Evolutionary conservation across 169 alveolate species (phyloP).

Genomic region (Perkinsus chesapeaki): DNA sequence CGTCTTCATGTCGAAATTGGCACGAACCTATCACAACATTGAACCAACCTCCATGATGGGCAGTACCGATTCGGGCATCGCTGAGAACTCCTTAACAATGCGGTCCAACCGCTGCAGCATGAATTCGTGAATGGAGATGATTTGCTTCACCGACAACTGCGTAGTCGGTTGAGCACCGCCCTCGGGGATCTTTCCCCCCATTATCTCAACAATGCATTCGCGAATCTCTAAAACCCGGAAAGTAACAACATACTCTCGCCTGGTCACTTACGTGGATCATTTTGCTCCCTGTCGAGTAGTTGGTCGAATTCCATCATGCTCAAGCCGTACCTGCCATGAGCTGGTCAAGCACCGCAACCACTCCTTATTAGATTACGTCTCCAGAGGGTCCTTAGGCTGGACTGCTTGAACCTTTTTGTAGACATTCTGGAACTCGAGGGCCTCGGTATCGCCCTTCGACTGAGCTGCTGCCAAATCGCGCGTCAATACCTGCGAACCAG

Average conservation of each 20-base stretch:
- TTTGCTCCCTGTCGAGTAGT: background rate
- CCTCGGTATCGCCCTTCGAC: background rate
- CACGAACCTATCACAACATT: background rate
- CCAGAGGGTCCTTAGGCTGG: background rate
- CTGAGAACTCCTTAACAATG: background rate
- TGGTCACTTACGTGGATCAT: background rate
- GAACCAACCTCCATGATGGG: background rate
- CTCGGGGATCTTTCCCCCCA: background rate
- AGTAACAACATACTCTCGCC: background rate
- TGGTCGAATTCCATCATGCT: background rate
- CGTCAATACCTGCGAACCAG: background rate
- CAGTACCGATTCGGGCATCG: background rate
- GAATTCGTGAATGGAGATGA: background rate
- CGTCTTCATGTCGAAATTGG: background rate
- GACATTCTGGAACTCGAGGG: background rate
- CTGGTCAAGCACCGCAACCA: background rate
- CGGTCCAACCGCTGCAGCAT: background rate
- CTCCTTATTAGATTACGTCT: background rate
- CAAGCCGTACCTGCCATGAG: background rate
- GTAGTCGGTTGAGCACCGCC: background rate
- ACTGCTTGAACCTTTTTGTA: background rate
- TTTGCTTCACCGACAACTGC: background rate
- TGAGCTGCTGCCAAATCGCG: background rate
- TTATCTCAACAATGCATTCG: background rate
- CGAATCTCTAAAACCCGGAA: background rate